Conservation (phyloP, 2,329 filamentous ascomycete species). For the Rhinocladiella similis region DNA sequence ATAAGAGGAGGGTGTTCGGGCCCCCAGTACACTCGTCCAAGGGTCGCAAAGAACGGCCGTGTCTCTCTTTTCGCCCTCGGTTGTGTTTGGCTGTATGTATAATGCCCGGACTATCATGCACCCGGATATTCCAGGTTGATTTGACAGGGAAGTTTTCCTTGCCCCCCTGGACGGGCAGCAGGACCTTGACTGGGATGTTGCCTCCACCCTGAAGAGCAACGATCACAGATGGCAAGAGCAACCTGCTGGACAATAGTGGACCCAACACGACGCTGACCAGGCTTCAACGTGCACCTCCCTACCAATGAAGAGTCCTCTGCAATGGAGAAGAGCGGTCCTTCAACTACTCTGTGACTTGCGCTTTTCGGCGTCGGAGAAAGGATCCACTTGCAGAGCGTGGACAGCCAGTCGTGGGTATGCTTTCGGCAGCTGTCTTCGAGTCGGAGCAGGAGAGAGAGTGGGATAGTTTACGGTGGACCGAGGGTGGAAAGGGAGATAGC, state of each 20-base stretch:
- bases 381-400: slow-evolving; percentile 9
- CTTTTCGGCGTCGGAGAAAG: slow-evolving; percentile 1
- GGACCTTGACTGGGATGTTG: slow-evolving; percentile 12
- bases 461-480: slow-evolving; percentile 17
- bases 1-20: slow-evolving; percentile 13
- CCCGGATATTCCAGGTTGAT: slow-evolving; percentile 9
- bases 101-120: slow-evolving; percentile 4
- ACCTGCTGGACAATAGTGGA: slow-evolving; percentile 16
- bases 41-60: slow-evolving; percentile 16
- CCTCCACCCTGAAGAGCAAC: slow-evolving; percentile 13
- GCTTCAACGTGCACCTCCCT: not conserved
- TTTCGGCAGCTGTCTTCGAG: slow-evolving; percentile 19
- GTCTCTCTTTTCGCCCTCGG: slow-evolving; percentile 6
- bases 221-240: slow-evolving; percentile 20
- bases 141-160: slow-evolving; percentile 16
- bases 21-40: slow-evolving; percentile 12
- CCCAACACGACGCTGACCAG: slow-evolving; percentile 11
- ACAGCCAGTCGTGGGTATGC: slow-evolving; percentile 20
- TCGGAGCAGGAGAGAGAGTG: slow-evolving; percentile 17
- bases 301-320: slow-evolving; percentile 14
- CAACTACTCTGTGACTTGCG: slow-evolving; percentile 7
- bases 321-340: slow-evolving; percentile 14
- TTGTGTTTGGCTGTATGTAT: slow-evolving; percentile 5
- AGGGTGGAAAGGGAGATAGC: slow-evolving; percentile 17
- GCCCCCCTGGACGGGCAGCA: slow-evolving; percentile 3